phyloP scores from a whole-genome alignment of 1,284 basidiomycete genomes.

The Sporisorium sorghi region DNA sequence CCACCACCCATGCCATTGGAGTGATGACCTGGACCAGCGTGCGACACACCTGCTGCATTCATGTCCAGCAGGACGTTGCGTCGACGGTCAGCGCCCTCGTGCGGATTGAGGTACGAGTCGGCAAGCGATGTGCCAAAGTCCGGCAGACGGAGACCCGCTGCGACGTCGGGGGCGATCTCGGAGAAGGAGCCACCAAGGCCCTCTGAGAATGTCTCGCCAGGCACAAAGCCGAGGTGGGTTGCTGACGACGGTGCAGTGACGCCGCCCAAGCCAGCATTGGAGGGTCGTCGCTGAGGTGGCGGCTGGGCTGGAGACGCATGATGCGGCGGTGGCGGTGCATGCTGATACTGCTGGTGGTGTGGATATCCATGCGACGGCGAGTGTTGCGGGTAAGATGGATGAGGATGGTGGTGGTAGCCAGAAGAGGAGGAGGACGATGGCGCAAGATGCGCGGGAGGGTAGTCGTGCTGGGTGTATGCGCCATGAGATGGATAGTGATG shows the following conservation, averaged over 20 bases:
- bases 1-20: constrained; percentile 12
- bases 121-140: constrained; percentile 59
- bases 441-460: constrained; percentile 29
- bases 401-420: constrained; percentile 33
- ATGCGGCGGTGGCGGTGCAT: constrained; percentile 15
- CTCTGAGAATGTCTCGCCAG: constrained; percentile 27
- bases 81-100: constrained; percentile 39
- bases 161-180: constrained; percentile 43
- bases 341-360: constrained; percentile 29
- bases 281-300: constrained; percentile 22
- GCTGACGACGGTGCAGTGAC: constrained; percentile 9
- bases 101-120: constrained; percentile 56
- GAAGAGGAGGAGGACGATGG: constrained; percentile 15
- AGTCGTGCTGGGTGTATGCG: constrained; percentile 26
- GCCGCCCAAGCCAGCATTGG: constrained; percentile 14
- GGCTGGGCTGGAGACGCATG: constrained; percentile 13
- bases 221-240: constrained; percentile 26
- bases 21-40: constrained; percentile 10
- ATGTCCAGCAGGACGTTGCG: constrained; percentile 47
- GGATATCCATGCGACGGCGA: constrained; percentile 27
- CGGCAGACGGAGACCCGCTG: constrained; percentile 49
- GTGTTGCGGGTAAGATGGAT: constrained; percentile 30
- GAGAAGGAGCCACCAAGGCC: constrained; percentile 48
- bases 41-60: constrained; percentile 15
- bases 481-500: constrained; percentile 34